Conservation (phyloP, 257 asterid genomes). For the Primulina tabacum region DNA sequence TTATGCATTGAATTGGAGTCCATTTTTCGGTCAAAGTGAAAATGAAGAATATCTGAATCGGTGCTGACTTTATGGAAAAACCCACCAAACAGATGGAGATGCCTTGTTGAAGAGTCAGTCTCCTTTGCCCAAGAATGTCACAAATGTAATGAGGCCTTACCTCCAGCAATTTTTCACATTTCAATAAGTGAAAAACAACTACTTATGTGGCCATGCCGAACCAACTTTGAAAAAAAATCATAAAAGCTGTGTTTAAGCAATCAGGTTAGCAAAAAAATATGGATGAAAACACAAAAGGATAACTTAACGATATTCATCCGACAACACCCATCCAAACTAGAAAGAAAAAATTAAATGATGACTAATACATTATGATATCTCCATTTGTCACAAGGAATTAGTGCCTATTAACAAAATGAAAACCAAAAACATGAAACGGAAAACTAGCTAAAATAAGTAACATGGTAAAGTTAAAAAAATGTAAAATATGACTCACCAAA, state of each 20-base stretch:
- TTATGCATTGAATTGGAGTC: not conserved
- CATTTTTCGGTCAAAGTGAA: not conserved
- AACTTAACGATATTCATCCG: not conserved
- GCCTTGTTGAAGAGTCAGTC: not conserved
- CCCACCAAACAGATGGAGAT: constrained; percentile 1
- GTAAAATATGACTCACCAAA: constrained; percentile 58
- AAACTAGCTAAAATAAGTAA: not conserved
- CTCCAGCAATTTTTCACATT: not conserved
- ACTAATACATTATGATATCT: not conserved
- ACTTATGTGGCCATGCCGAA: not conserved
- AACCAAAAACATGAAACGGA: constrained; percentile 2
- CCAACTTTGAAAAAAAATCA: not conserved
- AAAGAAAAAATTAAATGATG: too few species aligned
- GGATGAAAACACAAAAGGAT: not conserved
- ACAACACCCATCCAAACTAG: not conserved
- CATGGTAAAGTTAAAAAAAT: not conserved
- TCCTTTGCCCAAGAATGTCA: constrained; percentile 1
- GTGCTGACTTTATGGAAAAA: constrained; percentile 6
- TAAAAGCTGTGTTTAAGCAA: not conserved
- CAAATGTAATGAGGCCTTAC: not conserved
- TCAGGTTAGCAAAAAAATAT: not conserved
- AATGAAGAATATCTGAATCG: not conserved
- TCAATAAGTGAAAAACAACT: not conserved
- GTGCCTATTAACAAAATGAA: not conserved
- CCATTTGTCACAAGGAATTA: not conserved